Percentiles rank a stretch among this genome's conserved stretches.
Conservation (phyloP, 352 stramenopile genomes). For the Aphanomyces invadans region DNA sequence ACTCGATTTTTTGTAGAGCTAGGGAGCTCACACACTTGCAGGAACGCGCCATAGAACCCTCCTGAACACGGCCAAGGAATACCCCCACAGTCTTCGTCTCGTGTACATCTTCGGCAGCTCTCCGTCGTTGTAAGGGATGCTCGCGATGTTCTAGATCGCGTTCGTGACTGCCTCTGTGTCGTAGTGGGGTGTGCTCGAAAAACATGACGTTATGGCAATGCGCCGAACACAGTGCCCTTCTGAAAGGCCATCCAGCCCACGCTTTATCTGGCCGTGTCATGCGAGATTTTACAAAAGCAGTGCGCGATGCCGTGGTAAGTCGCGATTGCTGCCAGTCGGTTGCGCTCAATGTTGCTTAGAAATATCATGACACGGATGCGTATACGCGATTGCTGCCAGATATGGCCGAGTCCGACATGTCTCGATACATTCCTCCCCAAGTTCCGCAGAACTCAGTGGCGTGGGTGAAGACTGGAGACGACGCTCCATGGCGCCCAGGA, state of each 20-base stretch:
- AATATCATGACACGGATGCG: slow-evolving; percentile 62
- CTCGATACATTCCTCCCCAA: slow-evolving; percentile 14
- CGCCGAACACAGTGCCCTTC: slow-evolving; percentile 48
- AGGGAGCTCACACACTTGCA: not conserved
- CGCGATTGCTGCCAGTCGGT: not conserved
- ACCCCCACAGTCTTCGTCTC: slow-evolving; percentile 54
- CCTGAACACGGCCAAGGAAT: slow-evolving; percentile 64
- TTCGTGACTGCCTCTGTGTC: too few relatives aligned
- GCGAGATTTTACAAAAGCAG: slow-evolving; percentile 37
- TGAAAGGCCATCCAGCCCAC: slow-evolving; percentile 63
- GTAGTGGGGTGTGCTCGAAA: slow-evolving; percentile 46
- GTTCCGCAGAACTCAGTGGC: not conserved
- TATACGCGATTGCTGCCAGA: slow-evolving; percentile 62
- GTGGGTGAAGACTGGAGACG: not conserved
- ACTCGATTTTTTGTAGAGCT: not conserved
- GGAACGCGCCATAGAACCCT: slow-evolving; percentile 58
- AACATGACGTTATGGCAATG: slow-evolving; percentile 70
- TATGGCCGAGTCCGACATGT: slow-evolving; percentile 77
- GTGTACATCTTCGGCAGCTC: slow-evolving; percentile 83
- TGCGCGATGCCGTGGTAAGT: slow-evolving; percentile 49
- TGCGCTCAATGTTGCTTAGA: slow-evolving; percentile 28
- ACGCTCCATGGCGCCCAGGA: not conserved
- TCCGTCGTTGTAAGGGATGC: slow-evolving; percentile 52
- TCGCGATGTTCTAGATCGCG: too few relatives aligned
- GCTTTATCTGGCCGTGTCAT: slow-evolving; percentile 51